Evolutionary conservation across 495 filamentous ascomycete species (phyloP).

Genomic region (Aspergillus coremiiformis): DNA sequence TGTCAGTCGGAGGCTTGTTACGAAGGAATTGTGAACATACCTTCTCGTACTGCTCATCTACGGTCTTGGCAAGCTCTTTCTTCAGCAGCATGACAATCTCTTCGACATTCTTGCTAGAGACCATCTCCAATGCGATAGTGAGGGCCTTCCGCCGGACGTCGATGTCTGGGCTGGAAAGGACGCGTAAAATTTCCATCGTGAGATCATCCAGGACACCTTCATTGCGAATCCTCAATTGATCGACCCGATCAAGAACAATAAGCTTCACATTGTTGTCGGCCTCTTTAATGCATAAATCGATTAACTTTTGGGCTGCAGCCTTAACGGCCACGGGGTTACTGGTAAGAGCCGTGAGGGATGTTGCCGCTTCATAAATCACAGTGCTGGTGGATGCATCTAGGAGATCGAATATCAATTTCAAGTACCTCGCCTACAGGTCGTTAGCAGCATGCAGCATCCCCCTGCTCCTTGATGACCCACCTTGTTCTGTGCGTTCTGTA

Average conservation of each 20-base stretch:
- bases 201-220: constrained; percentile 90
- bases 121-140: constrained; percentile 90
- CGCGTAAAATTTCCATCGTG: constrained; percentile 96
- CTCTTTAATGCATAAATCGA: constrained; percentile 93
- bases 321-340: constrained; percentile 97
- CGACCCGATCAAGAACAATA: constrained; percentile 91
- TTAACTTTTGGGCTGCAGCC: constrained; percentile 90
- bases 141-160: constrained; percentile 93
- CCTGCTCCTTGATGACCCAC: constrained; percentile 34
- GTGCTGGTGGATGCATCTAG: constrained; percentile 89
- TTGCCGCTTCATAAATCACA: constrained; percentile 97
- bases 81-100: constrained; percentile 94
- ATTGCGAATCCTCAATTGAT: constrained; percentile 84
- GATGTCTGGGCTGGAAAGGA: constrained; percentile 93
- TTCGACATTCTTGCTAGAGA: constrained; percentile 97
- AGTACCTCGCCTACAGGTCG: constrained; percentile 62
- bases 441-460: constrained; percentile 18
- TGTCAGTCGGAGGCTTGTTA: constrained; percentile 14
- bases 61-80: constrained; percentile 94
- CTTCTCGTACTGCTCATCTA: constrained; percentile 98
- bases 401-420: constrained; percentile 93
- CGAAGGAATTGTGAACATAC: constrained; percentile 21
- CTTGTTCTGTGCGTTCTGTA: constrained; percentile 91
- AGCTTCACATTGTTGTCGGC: constrained; percentile 99
- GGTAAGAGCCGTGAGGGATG: constrained; percentile 87